Conservation (phyloP, 768 basidiomycete genomes). For the Pleurotus pulmonarius region DNA sequence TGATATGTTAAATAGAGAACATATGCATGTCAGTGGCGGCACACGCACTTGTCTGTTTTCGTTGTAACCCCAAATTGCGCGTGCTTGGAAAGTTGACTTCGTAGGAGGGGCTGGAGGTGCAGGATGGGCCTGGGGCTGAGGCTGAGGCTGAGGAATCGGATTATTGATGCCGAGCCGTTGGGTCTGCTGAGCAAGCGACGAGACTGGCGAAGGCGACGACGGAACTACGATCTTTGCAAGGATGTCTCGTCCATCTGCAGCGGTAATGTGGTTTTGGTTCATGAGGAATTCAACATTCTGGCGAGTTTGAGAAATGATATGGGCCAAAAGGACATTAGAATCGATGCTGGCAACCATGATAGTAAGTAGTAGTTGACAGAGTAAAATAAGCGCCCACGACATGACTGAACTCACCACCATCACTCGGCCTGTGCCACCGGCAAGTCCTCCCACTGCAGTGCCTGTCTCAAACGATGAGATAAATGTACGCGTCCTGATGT, state of each 20-base stretch:
- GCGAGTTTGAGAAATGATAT: conserved; percentile 52
- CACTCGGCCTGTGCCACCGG: conserved; percentile 1
- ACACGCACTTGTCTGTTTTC: conserved; percentile 45
- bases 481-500: conserved; percentile 29
- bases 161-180: conserved; percentile 8
- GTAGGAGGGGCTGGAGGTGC: conserved; percentile 16
- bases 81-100: conserved; percentile 34
- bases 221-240: conserved; percentile 37
- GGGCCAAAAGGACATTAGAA: conserved; percentile 39
- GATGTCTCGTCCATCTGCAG: conserved; percentile 41
- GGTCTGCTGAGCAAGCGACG: conserved; percentile 10
- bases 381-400: not conserved
- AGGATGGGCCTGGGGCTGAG: conserved; percentile 10
- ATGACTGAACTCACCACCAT: conserved; percentile 8
- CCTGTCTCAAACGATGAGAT: conserved; percentile 15
- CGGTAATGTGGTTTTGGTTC: conserved; percentile 41
- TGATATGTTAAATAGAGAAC: not conserved
- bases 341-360: conserved; percentile 3
- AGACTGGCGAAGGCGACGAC: conserved; percentile 7
- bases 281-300: conserved; percentile 54
- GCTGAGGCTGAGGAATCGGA: conserved; percentile 4
- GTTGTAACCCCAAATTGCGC: conserved; percentile 65
- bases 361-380: not conserved
- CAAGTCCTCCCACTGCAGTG: not conserved
- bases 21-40: not conserved